Conservation (phyloP, 2,329 filamentous ascomycete species). For the Magnaporthiopsis incrustans region DNA sequence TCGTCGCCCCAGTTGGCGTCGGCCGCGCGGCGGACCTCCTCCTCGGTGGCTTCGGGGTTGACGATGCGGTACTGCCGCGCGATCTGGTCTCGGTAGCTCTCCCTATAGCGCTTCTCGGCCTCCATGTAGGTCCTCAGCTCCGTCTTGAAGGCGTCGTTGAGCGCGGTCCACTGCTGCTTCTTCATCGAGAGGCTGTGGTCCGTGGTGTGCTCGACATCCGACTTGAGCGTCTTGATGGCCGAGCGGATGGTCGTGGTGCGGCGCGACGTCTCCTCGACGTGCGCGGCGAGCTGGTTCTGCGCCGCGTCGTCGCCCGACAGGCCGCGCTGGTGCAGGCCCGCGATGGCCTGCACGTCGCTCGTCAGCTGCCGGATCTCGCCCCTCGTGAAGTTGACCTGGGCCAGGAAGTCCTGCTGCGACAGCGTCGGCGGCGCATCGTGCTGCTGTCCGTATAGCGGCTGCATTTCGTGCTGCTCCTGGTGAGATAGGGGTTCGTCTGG, state of each 20-base stretch:
- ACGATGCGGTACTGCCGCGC: conserved; percentile 74
- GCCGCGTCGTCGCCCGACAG: conserved; percentile 55
- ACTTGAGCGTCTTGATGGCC: conserved; percentile 68
- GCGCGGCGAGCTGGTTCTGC: conserved; percentile 54
- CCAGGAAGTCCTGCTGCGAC: conserved; percentile 59
- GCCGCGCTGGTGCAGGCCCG: conserved; percentile 62
- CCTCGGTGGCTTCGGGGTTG: conserved; percentile 69
- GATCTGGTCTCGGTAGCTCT: conserved; percentile 69
- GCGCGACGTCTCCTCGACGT: conserved; percentile 62
- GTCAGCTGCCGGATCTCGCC: conserved; percentile 59
- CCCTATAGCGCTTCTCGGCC: conserved; percentile 63
- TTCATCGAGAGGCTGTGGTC: conserved; percentile 56
- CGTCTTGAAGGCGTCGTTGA: conserved; percentile 65
- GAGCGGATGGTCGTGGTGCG: conserved; percentile 71
- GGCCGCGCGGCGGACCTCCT: conserved; percentile 61
- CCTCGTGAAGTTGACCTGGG: conserved; percentile 58
- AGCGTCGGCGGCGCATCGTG: conserved; percentile 30
- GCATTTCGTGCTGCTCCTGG: conserved; percentile 45
- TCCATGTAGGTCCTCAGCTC: conserved; percentile 63
- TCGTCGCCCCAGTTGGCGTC: conserved; percentile 69
- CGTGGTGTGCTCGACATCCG: conserved; percentile 56
- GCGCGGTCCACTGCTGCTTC: conserved; percentile 57
- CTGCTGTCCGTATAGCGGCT: conserved; percentile 35
- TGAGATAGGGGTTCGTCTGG: conserved; percentile 11
- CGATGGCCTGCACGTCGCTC: conserved; percentile 59